These are phyloP conservation scores for Hypoxylon sp. DNA, from an alignment of 2,329 filamentous ascomycete species.

Conservation along the genomic window DNA sequence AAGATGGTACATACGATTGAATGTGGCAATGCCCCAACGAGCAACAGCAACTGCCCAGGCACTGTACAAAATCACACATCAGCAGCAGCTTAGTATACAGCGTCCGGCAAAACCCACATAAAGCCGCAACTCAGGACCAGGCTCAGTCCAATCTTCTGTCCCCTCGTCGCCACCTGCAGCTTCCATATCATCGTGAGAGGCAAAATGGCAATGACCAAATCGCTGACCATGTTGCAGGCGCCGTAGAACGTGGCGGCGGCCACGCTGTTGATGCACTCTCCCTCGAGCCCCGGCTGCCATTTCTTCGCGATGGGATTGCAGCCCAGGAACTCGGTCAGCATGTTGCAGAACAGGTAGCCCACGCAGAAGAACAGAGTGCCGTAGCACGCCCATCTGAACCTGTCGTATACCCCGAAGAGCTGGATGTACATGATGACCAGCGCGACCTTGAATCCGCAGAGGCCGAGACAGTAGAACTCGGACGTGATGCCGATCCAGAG, in stretches of 20 bases:
- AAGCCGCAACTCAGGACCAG: slow-evolving; percentile 43
- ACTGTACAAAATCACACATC: slow-evolving; percentile 16
- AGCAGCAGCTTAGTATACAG: slow-evolving; percentile 1
- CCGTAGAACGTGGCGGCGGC: slow-evolving; percentile 39
- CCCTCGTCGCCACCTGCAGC: slow-evolving; percentile 37
- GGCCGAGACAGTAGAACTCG: slow-evolving; percentile 42
- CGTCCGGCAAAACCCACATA: slow-evolving; percentile 32
- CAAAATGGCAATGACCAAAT: slow-evolving; percentile 44
- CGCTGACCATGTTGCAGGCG: slow-evolving; percentile 42
- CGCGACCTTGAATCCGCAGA: slow-evolving; percentile 43
- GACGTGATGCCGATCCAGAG: slow-evolving; percentile 45
- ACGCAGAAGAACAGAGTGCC: slow-evolving; percentile 55
- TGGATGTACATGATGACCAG: slow-evolving; percentile 43
- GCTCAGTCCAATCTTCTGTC: slow-evolving; percentile 43
- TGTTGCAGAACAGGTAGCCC: slow-evolving; percentile 71
- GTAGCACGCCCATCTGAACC: slow-evolving; percentile 42
- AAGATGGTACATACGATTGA: slow-evolving; percentile 33
- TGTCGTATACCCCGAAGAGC: slow-evolving; percentile 41
- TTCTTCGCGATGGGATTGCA: slow-evolving; percentile 46
- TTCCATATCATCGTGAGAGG: slow-evolving; percentile 45
- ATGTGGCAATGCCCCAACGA: slow-evolving; percentile 43
- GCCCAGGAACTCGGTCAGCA: slow-evolving; percentile 53
- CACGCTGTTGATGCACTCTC: slow-evolving; percentile 40
- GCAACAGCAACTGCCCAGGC: slow-evolving; percentile 43
- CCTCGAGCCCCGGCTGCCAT: slow-evolving; percentile 39